These are phyloP conservation scores for Acanthamoeba lugdunensis DNA, from an alignment of 208 protist species.

Conservation along the genomic window DNA sequence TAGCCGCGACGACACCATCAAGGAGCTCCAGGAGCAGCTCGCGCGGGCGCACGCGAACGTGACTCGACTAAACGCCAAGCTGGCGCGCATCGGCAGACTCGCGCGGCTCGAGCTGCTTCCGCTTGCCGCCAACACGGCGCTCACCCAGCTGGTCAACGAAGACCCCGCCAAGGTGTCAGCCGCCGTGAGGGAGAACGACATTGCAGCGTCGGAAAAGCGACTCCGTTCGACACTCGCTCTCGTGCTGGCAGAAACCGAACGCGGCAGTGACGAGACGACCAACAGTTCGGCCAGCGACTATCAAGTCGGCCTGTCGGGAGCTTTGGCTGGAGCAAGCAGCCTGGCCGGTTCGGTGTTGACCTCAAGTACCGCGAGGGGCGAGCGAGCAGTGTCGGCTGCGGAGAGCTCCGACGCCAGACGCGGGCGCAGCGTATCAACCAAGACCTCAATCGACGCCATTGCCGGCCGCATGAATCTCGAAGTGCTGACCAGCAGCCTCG, in stretches of 20 bases:
- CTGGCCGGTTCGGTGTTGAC: background rate
- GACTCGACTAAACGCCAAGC: background rate
- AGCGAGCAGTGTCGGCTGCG: background rate
- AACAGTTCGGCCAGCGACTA: too few species aligned
- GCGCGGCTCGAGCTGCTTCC: slow-evolving; percentile 22
- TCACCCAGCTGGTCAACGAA: background rate
- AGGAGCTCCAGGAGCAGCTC: background rate
- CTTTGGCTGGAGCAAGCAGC: background rate
- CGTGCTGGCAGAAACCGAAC: background rate
- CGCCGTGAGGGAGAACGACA: background rate
- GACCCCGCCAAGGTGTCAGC: background rate
- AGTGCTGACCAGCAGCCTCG: background rate
- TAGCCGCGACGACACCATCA: background rate
- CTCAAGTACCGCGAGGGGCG: background rate
- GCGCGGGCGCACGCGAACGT: background rate
- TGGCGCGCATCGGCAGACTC: slow-evolving; percentile 22
- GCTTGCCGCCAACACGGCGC: background rate
- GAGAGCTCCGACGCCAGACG: background rate
- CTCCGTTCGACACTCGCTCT: background rate
- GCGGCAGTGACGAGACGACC: background rate
- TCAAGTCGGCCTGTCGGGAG: background rate
- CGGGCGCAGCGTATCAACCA: background rate
- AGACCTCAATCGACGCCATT: background rate
- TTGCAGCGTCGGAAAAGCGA: slow-evolving; percentile 23
- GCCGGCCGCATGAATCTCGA: slow-evolving; percentile 56